A percentile compares a stretch with the other conserved stretches of the same genome.
phyloP scores from a whole-genome alignment of 306 rosid genomes.

The Glycine tomentella region DNA sequence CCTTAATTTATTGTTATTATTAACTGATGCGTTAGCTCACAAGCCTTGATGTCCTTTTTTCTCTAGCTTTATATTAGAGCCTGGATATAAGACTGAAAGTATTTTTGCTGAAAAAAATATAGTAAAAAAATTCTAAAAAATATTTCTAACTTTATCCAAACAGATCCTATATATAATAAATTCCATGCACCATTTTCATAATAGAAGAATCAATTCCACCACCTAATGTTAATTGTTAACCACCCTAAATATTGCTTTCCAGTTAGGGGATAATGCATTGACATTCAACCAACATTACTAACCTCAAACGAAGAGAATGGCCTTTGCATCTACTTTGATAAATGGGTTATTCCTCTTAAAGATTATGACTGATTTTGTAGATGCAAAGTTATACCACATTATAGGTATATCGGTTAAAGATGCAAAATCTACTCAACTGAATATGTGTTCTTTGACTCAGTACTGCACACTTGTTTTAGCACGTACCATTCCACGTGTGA shows the following conservation, averaged over 20 bases:
- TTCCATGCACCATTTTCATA: neutral
- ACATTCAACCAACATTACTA: neutral
- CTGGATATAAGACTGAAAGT: too few species aligned
- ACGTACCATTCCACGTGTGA: neutral
- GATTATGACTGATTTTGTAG: slow-evolving; percentile 28
- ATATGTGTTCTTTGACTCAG: slow-evolving; percentile 6
- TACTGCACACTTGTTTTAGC: slow-evolving; percentile 12
- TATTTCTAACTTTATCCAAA: too few species aligned
- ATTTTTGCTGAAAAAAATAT: too few species aligned
- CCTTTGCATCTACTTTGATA: slow-evolving; percentile 28
- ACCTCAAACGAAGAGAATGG: neutral
- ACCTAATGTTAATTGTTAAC: neutral
- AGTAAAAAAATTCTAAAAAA: too few species aligned
- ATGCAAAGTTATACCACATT: slow-evolving; percentile 35
- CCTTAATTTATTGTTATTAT: neutral
- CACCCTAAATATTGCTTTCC: neutral
- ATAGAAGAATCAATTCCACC: slow-evolving; percentile 36
- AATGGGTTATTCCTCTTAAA: slow-evolving; percentile 25
- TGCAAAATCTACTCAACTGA: slow-evolving; percentile 3
- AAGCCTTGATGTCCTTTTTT: neutral
- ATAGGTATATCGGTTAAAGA: slow-evolving; percentile 36
- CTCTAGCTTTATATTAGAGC: too few species aligned
- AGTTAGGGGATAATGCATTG: neutral
- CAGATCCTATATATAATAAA: neutral
- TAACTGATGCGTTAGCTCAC: neutral